Conservation (phyloP, 2,329 filamentous ascomycete genomes). For the Phialophora verrucosa region DNA sequence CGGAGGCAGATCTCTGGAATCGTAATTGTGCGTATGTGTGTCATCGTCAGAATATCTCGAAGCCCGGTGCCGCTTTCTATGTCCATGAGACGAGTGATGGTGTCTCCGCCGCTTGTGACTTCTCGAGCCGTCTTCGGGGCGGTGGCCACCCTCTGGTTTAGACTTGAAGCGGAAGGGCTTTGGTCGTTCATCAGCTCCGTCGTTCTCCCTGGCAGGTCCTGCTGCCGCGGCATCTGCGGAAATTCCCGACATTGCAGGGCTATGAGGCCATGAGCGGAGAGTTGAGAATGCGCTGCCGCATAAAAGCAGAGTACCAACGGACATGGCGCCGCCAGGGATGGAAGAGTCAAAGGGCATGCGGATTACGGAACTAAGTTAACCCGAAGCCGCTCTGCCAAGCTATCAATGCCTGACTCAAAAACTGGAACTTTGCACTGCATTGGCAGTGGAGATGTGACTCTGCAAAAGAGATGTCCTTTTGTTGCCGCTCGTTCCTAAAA, state of each 20-base stretch:
- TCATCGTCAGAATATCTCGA: constrained; percentile 23
- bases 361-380: constrained; percentile 20
- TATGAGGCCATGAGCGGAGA: not conserved
- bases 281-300: not conserved
- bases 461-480: constrained; percentile 25
- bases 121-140: constrained; percentile 15
- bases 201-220: not conserved
- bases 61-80: constrained; percentile 41
- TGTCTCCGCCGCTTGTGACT: constrained; percentile 40
- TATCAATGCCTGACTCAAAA: constrained; percentile 25
- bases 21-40: constrained; percentile 10
- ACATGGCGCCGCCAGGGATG: not conserved
- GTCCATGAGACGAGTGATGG: constrained; percentile 34
- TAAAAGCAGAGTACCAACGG: not conserved
- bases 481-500: constrained; percentile 8
- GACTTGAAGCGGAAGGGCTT: constrained; percentile 39
- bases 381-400: constrained; percentile 29
- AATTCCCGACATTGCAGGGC: constrained; percentile 19
- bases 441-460: constrained; percentile 24
- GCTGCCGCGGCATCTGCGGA: not conserved
- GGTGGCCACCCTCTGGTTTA: constrained; percentile 12
- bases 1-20: constrained; percentile 59
- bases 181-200: constrained; percentile 8
- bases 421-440: constrained; percentile 4
- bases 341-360: not conserved